Conservation (phyloP, 441 rosid genomes). For the Adansonia grandidieri region DNA sequence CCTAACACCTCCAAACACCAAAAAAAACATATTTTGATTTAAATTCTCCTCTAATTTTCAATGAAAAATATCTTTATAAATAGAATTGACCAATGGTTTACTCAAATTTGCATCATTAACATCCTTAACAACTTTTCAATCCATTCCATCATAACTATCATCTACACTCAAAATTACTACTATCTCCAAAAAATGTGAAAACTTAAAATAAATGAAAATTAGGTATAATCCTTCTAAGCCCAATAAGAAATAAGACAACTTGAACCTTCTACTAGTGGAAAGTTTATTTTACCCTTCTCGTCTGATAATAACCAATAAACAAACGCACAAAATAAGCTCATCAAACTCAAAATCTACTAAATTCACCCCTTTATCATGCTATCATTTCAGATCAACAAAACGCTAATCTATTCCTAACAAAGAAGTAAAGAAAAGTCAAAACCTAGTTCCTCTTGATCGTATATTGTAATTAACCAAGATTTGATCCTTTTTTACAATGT, state of each 20-base stretch:
- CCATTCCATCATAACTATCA: conserved; percentile 55
- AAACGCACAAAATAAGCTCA: conserved; percentile 25
- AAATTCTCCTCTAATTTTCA: conserved; percentile 65
- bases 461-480: too few species aligned
- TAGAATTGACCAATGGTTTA: conserved; percentile 53
- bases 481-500: too few species aligned
- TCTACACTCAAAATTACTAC: conserved; percentile 69
- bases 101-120: conserved; percentile 55
- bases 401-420: too few species aligned
- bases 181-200: conserved; percentile 75
- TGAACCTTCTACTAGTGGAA: conserved; percentile 61
- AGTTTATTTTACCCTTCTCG: conserved; percentile 79
- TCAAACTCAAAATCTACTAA: conserved; percentile 18
- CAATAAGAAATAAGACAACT: conserved; percentile 71
- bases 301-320: conserved; percentile 33
- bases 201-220: conserved; percentile 71
- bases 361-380: too few species aligned
- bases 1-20: too few species aligned
- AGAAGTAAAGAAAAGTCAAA: too few species aligned
- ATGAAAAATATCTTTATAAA: conserved; percentile 64
- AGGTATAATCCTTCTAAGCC: conserved; percentile 65
- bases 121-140: conserved; percentile 42
- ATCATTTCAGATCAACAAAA: too few species aligned
- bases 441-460: too few species aligned
- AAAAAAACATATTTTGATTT: conserved; percentile 45